Conservation (phyloP, 352 stramenopile species). For the Pythium guiyangense region DNA sequence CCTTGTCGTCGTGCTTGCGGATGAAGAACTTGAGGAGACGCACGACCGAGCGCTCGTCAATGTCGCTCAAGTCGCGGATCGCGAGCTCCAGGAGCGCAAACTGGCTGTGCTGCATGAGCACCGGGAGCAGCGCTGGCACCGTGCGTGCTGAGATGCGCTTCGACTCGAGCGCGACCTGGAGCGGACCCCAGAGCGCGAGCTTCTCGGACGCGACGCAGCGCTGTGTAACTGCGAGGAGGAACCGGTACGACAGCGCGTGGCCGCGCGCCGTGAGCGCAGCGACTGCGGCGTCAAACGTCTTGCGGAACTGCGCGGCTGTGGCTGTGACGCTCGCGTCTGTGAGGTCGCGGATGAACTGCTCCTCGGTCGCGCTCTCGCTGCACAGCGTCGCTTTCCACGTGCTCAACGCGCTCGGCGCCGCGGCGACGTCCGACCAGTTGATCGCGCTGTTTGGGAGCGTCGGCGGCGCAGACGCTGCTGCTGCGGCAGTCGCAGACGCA, state of each 20-base stretch:
- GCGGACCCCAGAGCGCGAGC: conserved; percentile 45
- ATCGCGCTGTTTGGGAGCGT: conserved; percentile 38
- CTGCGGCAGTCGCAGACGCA: conserved; percentile 14
- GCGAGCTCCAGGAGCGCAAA: conserved; percentile 58
- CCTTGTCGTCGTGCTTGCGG: conserved; percentile 36
- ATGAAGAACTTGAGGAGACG: conserved; percentile 76
- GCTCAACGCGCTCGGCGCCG: conserved; percentile 15
- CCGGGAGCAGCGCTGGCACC: conserved; percentile 55
- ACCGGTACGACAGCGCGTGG: conserved; percentile 43
- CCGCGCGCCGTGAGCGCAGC: conserved; percentile 17
- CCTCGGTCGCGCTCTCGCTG: conserved; percentile 37
- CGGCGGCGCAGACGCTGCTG: conserved; percentile 10
- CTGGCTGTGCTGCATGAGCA: conserved; percentile 63
- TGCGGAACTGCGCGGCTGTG: conserved; percentile 36
- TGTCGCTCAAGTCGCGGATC: conserved; percentile 62
- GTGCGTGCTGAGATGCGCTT: conserved; percentile 58
- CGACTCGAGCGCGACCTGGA: conserved; percentile 46
- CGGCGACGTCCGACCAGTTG: conserved; percentile 37
- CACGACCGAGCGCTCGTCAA: conserved; percentile 74
- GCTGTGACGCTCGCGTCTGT: conserved; percentile 30
- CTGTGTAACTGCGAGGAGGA: conserved; percentile 50
- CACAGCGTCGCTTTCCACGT: conserved; percentile 49
- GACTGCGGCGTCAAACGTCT: conserved; percentile 42
- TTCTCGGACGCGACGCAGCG: conserved; percentile 56
- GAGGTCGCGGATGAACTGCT: conserved; percentile 53